Evolutionary conservation across 345 rosid species (phyloP), one percentile per base, ranked within the genome.

Genomic region (Zanthoxylum bungeanum): DNA sequence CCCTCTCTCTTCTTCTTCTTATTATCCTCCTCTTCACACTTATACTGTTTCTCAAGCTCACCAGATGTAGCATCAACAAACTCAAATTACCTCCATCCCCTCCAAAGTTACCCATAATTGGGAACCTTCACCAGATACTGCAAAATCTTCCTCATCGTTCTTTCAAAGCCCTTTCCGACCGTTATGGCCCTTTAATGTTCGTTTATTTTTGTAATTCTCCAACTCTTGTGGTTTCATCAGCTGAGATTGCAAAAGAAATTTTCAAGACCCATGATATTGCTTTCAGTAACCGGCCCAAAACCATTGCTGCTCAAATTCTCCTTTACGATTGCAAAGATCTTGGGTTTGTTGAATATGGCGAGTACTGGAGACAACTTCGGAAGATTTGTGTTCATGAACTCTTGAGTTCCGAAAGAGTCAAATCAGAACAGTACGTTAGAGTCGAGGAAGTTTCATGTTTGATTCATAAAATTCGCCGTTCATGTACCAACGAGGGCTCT

Each of bases 71-170:
- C n/a, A n/a, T 1, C 36, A 34, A 34, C 33, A 36, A 22, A 14
- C 74, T 33, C 21, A 74, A 70, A 5, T n/a, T 60, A 3, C 81
- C 79, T 36, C 82, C 82, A 34, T 70, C 66, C 2, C 78, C 76
- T 5, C 68, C 69, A 16, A 70, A 36, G 66, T 69, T 78, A 42
- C 82, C 82, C 12, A 8, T 75, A 16, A 52, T 79, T 5, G 76
- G 82, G 1, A 75, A 79, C 46, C 56, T 75, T 36, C 82, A 79
- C 57, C 82, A 61, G 17, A 34, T 34, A 34, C 33, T 75, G 4
- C 76, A 70, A 31, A 24, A 9, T 9, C 31, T 30, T 2, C 66
- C 61, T 1, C 78, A 79, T 14, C 72, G 73, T 10, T 64, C 73
- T 31, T 31, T 75, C 17, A 50, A n/a, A 61, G n/a, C 47, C 1